Conservation (phyloP, 1,284 basidiomycete genomes). For the Marasmius sp. region DNA sequence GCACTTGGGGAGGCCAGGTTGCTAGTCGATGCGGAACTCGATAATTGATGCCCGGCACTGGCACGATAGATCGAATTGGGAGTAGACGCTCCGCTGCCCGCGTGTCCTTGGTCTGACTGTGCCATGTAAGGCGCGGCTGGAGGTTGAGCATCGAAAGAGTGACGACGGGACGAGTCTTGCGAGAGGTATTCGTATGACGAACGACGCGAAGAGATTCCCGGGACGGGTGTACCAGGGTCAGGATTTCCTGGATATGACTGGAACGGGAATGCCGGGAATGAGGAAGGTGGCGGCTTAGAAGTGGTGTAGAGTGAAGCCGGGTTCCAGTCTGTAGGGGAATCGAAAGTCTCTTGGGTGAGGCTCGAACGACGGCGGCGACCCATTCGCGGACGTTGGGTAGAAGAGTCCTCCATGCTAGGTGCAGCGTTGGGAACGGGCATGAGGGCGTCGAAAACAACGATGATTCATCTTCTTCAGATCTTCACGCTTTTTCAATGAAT, state of each 20-base stretch:
- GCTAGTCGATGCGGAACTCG: neutral
- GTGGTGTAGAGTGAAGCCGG: neutral
- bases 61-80: slow-evolving; percentile 42
- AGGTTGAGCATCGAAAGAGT: slow-evolving; percentile 21
- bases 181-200: slow-evolving; percentile 21
- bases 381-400: neutral
- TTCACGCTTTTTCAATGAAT: no score
- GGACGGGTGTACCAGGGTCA: slow-evolving; percentile 45
- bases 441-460: neutral
- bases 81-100: slow-evolving; percentile 22
- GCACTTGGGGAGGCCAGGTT: slow-evolving; percentile 31
- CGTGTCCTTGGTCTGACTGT: slow-evolving; percentile 15
- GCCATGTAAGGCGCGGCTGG: slow-evolving; percentile 51
- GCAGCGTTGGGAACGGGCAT: neutral
- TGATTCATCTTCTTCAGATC: neutral
- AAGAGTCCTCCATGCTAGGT: neutral
- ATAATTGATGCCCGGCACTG: slow-evolving; percentile 41
- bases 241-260: slow-evolving; percentile 63
- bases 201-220: slow-evolving; percentile 31
- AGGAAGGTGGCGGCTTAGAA: slow-evolving; percentile 37
- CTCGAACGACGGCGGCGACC: neutral
- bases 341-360: neutral
- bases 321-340: neutral
- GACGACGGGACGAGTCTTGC: slow-evolving; percentile 10
- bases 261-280: slow-evolving; percentile 52